Evolutionary conservation across 2,329 filamentous ascomycete genomes (phyloP).

Genomic region (Cordyceps cicadae): DNA sequence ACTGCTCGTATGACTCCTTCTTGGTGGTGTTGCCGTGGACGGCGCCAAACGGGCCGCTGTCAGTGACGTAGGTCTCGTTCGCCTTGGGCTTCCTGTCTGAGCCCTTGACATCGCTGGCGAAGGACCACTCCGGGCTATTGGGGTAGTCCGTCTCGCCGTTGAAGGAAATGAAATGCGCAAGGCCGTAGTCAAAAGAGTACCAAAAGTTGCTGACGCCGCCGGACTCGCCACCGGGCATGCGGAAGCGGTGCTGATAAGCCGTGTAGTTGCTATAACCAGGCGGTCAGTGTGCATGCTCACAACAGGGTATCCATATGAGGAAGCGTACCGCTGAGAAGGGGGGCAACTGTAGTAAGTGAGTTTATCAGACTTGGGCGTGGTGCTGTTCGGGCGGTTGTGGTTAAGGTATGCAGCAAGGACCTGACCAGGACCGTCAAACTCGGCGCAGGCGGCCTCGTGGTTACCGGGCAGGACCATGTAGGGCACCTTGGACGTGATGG

Average conservation of each 20-base stretch:
- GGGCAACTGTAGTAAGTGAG: conserved; percentile 45
- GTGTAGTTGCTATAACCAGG: conserved; percentile 33
- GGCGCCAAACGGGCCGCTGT: conserved; percentile 40
- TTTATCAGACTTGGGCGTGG: conserved; percentile 22
- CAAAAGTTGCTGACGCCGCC: conserved; percentile 44
- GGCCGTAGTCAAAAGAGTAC: conserved; percentile 47
- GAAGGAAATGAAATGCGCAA: conserved; percentile 42
- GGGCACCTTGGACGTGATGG: conserved; percentile 33
- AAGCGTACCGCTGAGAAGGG: conserved; percentile 30
- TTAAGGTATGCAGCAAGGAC: conserved; percentile 38
- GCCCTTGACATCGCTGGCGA: conserved; percentile 32
- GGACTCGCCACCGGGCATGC: conserved; percentile 39
- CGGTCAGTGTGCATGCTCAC: neutral
- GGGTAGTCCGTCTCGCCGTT: conserved; percentile 43
- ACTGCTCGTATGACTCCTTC: conserved; percentile 37
- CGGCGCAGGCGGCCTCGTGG: conserved; percentile 40
- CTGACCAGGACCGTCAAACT: conserved; percentile 39
- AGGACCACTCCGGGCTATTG: conserved; percentile 37
- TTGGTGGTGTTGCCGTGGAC: conserved; percentile 31
- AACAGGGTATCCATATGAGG: neutral
- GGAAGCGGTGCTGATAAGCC: conserved; percentile 42
- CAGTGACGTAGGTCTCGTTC: conserved; percentile 36
- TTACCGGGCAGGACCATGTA: conserved; percentile 45
- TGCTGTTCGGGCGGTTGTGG: conserved; percentile 33
- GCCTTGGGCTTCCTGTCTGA: conserved; percentile 31